Percentiles rank a stretch among this genome's conserved stretches.
phyloP scores from a whole-genome alignment of 306 rosid species.

The Aeschynomene evenia region DNA sequence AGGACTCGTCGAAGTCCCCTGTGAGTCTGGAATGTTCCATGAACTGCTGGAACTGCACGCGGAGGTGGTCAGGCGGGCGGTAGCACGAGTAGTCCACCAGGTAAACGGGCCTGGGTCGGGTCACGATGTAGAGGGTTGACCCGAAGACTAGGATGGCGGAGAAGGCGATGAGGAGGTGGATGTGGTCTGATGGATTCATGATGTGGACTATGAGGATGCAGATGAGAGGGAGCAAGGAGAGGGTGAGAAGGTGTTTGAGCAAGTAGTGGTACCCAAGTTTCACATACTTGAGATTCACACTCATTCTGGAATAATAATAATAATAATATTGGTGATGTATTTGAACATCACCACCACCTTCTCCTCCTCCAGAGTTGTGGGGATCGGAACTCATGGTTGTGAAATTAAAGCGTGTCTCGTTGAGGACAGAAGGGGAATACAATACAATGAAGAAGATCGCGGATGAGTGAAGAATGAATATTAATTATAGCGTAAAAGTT shows the following conservation, averaged over 20 bases:
- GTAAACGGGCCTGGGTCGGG: slow-evolving; percentile 56
- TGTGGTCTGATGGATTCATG: slow-evolving; percentile 33
- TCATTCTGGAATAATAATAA: too few species aligned
- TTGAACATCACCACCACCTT: too few species aligned
- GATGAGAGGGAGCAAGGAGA: slow-evolving; percentile 44
- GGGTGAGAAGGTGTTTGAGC: slow-evolving; percentile 43
- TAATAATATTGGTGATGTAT: too few species aligned
- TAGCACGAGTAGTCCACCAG: slow-evolving; percentile 57
- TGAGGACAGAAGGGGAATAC: too few species aligned
- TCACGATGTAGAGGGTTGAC: slow-evolving; percentile 43
- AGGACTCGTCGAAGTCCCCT: slow-evolving; percentile 48
- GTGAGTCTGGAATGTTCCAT: slow-evolving; percentile 53
- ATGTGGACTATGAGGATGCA: slow-evolving; percentile 35
- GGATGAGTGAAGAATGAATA: not conserved
- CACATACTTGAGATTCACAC: slow-evolving; percentile 53
- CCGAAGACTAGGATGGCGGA: slow-evolving; percentile 36
- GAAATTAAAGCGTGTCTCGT: too few species aligned
- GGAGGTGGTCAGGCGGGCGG: slow-evolving; percentile 34
- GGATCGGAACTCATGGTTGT: not conserved
- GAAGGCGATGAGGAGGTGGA: slow-evolving; percentile 36
- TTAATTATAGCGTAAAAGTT: too few species aligned
- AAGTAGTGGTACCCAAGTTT: slow-evolving; percentile 58
- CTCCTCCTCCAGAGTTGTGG: not conserved
- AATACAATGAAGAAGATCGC: too few species aligned
- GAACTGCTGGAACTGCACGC: slow-evolving; percentile 27